A percentile compares a stretch with the other conserved stretches of the same genome.
Conservation (phyloP, 768 basidiomycete species). For the Suillus decipiens region DNA sequence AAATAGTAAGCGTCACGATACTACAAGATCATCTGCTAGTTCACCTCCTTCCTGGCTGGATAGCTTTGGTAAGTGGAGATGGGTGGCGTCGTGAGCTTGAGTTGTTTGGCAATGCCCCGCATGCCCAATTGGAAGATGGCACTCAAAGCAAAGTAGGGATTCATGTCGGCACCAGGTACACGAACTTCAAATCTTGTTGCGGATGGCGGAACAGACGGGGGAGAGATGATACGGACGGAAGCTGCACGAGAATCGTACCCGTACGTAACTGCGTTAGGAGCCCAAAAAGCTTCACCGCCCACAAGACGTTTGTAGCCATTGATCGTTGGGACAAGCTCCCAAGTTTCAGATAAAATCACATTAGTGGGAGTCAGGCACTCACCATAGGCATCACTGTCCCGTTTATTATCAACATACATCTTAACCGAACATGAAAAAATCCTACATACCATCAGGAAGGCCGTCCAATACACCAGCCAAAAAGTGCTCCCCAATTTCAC, state of each 20-base stretch:
- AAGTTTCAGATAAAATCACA: neutral
- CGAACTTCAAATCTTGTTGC: conserved; percentile 93
- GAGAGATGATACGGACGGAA: conserved; percentile 88
- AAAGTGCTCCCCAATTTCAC: conserved; percentile 85
- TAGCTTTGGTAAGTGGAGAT: conserved; percentile 39
- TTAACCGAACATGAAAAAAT: neutral
- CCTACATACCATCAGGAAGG: conserved; percentile 74
- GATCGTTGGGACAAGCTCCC: conserved; percentile 82
- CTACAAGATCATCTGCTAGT: conserved; percentile 32
- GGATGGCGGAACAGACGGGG: conserved; percentile 77
- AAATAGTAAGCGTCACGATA: neutral
- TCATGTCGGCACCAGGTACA: conserved; percentile 96
- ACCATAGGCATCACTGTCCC: conserved; percentile 79
- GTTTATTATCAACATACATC: neutral
- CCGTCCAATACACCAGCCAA: conserved; percentile 92
- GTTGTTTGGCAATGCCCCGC: conserved; percentile 81
- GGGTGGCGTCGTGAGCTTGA: conserved; percentile 69
- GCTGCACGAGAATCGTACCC: conserved; percentile 96
- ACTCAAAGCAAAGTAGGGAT: conserved; percentile 86
- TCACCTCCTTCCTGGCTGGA: conserved; percentile 58
- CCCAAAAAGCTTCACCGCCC: conserved; percentile 93
- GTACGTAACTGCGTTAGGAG: conserved; percentile 89
- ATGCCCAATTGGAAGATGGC: conserved; percentile 88
- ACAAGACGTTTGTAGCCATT: conserved; percentile 97
- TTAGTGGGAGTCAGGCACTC: conserved; percentile 23